phyloP scores from a whole-genome alignment of 345 rosid genomes.

The Diplotaxis tenuifolia region DNA sequence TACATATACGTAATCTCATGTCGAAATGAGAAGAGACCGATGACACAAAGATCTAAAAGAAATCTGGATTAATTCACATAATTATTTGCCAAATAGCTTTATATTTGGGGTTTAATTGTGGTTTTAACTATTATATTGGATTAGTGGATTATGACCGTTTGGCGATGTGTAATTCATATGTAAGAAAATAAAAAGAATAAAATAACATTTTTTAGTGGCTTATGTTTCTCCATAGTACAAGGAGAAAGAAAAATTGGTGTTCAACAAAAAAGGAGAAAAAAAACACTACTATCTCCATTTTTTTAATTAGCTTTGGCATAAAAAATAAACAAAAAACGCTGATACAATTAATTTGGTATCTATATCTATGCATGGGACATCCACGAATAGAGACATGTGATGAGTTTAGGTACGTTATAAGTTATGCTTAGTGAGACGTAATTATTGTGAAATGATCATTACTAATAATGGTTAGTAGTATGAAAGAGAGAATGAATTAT shows the following conservation, averaged over 20 bases:
- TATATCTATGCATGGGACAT: conserved; percentile 20
- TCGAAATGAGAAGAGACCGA: not conserved
- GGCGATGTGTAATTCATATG: not conserved
- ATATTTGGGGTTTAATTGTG: not conserved
- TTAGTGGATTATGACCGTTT: not conserved
- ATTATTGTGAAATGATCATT: conserved; percentile 25
- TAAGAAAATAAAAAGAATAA: not conserved
- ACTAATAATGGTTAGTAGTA: conserved; percentile 28
- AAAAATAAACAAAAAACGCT: not conserved
- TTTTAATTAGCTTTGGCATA: not conserved
- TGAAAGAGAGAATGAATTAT: conserved; percentile 13
- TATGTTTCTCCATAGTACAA: no score
- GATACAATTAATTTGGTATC: conserved; percentile 23
- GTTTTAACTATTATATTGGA: not conserved
- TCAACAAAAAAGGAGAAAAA: no score
- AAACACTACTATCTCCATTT: not conserved
- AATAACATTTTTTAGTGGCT: not conserved
- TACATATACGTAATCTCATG: not conserved
- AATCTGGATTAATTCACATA: not conserved
- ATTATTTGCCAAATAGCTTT: not conserved
- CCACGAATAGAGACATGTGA: conserved; percentile 28
- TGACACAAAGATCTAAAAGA: not conserved
- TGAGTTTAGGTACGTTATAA: conserved; percentile 26
- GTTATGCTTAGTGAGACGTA: conserved; percentile 23
- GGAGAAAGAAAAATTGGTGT: no score